Conservation (phyloP, 352 stramenopile species). For the Peronospora belbahrii region DNA sequence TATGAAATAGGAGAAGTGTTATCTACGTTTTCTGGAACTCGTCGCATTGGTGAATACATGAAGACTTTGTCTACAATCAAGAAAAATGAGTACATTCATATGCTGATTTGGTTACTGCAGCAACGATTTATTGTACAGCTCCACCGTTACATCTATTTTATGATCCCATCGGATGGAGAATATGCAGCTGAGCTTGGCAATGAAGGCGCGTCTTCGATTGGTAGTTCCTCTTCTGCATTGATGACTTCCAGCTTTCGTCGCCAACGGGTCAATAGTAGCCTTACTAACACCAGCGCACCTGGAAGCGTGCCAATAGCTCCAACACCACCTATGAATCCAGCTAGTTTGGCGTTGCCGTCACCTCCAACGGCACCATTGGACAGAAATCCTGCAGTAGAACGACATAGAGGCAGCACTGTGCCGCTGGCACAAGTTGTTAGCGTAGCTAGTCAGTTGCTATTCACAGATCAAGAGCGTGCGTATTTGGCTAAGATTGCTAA, state of each 20-base stretch:
- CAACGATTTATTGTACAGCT: slow-evolving; percentile 77
- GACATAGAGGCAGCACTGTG: slow-evolving; percentile 2
- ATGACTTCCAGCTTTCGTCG: slow-evolving; percentile 24
- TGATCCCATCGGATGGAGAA: slow-evolving; percentile 66
- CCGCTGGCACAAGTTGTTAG: slow-evolving; percentile 28
- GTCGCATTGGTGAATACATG: slow-evolving; percentile 71
- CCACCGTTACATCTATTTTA: slow-evolving; percentile 84
- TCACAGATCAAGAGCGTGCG: slow-evolving; percentile 57
- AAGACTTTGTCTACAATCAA: slow-evolving; percentile 54
- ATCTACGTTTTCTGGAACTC: slow-evolving; percentile 59
- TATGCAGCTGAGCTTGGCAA: slow-evolving; percentile 25
- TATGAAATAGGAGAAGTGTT: slow-evolving; percentile 71
- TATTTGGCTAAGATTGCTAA: slow-evolving; percentile 80
- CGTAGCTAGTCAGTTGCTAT: slow-evolving; percentile 35
- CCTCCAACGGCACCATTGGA: slow-evolving; percentile 9
- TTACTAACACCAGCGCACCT: slow-evolving; percentile 18
- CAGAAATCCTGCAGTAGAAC: slow-evolving; percentile 7
- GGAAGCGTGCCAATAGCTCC: slow-evolving; percentile 22
- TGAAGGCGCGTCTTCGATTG: slow-evolving; percentile 9
- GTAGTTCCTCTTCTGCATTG: slow-evolving; percentile 27
- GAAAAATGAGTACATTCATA: slow-evolving; percentile 84
- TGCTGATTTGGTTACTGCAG: slow-evolving; percentile 84
- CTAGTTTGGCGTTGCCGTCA: slow-evolving; percentile 14
- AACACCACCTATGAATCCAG: slow-evolving; percentile 25
- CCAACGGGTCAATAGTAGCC: slow-evolving; percentile 21